These are phyloP conservation scores for Pleurotus citrinopileatus DNA, from an alignment of 768 basidiomycete species.

Conservation along the genomic window DNA sequence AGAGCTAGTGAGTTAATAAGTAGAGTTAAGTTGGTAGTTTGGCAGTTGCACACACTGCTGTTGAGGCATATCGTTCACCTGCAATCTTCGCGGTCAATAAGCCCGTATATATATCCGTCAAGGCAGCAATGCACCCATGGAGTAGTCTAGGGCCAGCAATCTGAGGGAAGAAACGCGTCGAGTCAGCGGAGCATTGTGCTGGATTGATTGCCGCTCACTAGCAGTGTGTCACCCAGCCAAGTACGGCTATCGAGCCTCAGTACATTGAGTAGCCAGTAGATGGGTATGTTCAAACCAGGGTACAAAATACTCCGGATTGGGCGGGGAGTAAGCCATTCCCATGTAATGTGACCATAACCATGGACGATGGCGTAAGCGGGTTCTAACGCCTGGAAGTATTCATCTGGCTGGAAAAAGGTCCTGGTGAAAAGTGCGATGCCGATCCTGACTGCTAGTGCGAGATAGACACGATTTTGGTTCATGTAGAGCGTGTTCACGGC, in stretches of 20 bases:
- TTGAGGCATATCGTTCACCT: constrained; percentile 53
- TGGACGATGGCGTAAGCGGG: constrained; percentile 87
- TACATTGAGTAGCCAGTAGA: constrained; percentile 68
- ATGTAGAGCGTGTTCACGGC: too few species aligned
- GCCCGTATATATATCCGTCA: constrained; percentile 75
- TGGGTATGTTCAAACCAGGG: constrained; percentile 75
- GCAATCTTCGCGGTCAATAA: constrained; percentile 56
- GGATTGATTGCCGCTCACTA: constrained; percentile 53
- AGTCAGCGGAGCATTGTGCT: not conserved
- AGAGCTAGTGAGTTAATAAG: constrained; percentile 43
- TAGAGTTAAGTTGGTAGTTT: not conserved
- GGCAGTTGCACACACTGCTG: constrained; percentile 53
- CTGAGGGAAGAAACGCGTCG: constrained; percentile 34
- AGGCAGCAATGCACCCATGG: constrained; percentile 73
- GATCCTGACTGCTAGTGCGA: constrained; percentile 52
- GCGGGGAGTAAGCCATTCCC: constrained; percentile 82
- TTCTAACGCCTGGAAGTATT: constrained; percentile 94
- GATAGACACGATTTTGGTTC: not conserved
- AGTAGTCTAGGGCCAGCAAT: constrained; percentile 71
- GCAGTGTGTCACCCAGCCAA: constrained; percentile 37
- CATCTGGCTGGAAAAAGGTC: constrained; percentile 96
- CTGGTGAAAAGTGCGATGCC: constrained; percentile 64
- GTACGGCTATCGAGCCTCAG: constrained; percentile 45
- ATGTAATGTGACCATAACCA: constrained; percentile 89
- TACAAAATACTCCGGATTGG: constrained; percentile 83